Evolutionary conservation across 1,284 basidiomycete genomes (phyloP), one percentile per base, ranked within the genome.

Genomic region (Boletus hoseneyae): DNA sequence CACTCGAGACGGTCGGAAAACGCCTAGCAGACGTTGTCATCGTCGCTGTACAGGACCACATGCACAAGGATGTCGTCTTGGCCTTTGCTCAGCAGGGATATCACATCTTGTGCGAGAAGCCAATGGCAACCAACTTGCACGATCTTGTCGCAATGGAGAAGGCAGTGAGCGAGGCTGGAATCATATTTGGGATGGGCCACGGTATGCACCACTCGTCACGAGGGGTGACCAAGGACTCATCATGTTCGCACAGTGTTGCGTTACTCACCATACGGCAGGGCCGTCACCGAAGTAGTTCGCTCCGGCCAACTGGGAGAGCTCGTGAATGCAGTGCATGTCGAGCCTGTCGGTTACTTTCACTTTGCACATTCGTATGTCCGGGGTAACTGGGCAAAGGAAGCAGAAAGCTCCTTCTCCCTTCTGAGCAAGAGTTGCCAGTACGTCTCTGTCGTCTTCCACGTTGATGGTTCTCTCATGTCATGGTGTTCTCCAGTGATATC

Each of bases 351-450:
- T 2, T 81, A 87, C 60, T 88, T 75, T 57, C 90, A 93, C 66
- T 93, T 92, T 65, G 87, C 90, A 2, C 90, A 93, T 67, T 89
- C 87, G 0, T 92, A 81, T 59, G 88, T 93, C 33, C 79, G 90
- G 34, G 90, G 90, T 8, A 85, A 85, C 63, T 94, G 90, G 91
- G 68, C 72, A 8, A 81, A 73, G 37, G 87, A 93, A 65, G 68
- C 72, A 2, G 72, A 77, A 9, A 85, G 86, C 55, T 85, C 82
- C 18, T 93, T 93, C 64, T 82, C 86, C 10, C 77, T 94, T 42
- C 84, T 94, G 85, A 85, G 90, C 11, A 94, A 94, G 73, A 84
- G 83, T 58, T 93, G 87, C 78, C 90, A 94, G 89, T 90, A 73
- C 60, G 73, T 66, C 9, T 18, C 6, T 18, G 1, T n/a, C 18